These are phyloP conservation scores for Trichoderma lentiforme DNA, from an alignment of 2,329 filamentous ascomycete genomes.

Conservation along the genomic window DNA sequence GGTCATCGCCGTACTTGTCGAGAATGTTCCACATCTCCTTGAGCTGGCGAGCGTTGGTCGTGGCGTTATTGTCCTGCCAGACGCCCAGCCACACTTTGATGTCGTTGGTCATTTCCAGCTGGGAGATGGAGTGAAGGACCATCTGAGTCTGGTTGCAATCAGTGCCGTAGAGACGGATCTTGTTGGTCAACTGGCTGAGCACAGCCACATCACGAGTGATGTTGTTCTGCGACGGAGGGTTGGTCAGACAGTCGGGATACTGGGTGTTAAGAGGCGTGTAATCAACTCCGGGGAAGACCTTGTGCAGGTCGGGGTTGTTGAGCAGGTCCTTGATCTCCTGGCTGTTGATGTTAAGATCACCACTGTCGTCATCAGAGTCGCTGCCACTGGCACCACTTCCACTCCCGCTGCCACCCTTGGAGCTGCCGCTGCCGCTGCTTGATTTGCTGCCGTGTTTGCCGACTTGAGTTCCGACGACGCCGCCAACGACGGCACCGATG, in stretches of 20 bases:
- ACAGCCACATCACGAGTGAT: constrained; percentile 88
- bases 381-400: constrained; percentile 47
- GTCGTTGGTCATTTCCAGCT: constrained; percentile 63
- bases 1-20: constrained; percentile 61
- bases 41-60: constrained; percentile 80
- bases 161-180: constrained; percentile 84
- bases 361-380: constrained; percentile 59
- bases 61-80: constrained; percentile 81
- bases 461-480: constrained; percentile 69
- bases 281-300: constrained; percentile 92
- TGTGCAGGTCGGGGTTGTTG: constrained; percentile 79
- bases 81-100: constrained; percentile 94
- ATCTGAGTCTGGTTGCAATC: constrained; percentile 98
- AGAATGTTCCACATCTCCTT: constrained; percentile 81
- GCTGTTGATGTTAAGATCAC: constrained; percentile 72
- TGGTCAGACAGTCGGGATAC: constrained; percentile 75
- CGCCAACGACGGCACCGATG: constrained; percentile 68
- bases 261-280: constrained; percentile 91
- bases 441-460: constrained; percentile 46
- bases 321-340: constrained; percentile 75
- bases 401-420: constrained; percentile 23
- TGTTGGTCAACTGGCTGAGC: constrained; percentile 84
- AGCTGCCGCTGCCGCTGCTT: constrained; percentile 21
- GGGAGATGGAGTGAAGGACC: constrained; percentile 77
- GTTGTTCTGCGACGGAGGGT: constrained; percentile 88